Evolutionary conservation across 345 rosid species (phyloP).

Genomic region (Dimocarpus longan): DNA sequence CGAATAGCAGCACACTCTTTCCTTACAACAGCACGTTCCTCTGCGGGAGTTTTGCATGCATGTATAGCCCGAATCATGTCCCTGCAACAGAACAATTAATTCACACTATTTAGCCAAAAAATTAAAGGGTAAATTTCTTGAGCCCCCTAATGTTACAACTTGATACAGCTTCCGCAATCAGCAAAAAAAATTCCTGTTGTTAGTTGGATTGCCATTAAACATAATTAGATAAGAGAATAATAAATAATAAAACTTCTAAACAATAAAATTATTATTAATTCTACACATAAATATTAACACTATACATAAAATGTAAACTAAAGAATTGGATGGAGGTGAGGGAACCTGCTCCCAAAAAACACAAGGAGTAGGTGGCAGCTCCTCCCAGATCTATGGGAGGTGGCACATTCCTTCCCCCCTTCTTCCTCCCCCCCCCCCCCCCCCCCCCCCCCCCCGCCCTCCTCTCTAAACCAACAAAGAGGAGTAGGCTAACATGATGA

Average conservation of each 20-base stretch:
- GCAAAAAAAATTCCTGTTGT: background rate
- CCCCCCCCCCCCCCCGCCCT: too few relatives aligned
- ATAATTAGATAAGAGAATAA: background rate
- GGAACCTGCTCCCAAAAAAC: background rate
- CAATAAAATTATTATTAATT: background rate
- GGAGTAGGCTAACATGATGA: background rate
- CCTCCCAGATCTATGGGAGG: background rate
- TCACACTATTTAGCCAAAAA: background rate
- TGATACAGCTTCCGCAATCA: background rate
- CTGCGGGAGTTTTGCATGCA: constrained; percentile 99
- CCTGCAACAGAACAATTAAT: constrained; percentile 53
- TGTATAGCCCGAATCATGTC: constrained; percentile 99
- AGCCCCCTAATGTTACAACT: background rate
- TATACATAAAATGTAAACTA: too few relatives aligned
- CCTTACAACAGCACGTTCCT: constrained; percentile 96
- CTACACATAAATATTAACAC: background rate
- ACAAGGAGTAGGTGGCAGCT: background rate
- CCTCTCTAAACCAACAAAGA: background rate
- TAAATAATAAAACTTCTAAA: background rate
- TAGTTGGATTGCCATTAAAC: background rate
- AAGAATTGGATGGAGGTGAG: background rate
- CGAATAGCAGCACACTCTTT: constrained; percentile 98
- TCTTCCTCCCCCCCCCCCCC: too few relatives aligned
- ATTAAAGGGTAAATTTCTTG: background rate
- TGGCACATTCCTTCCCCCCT: too few relatives aligned